A percentile compares a stretch with the other conserved stretches of the same genome.
These are phyloP conservation scores for Thymus quinquecostatus DNA, from an alignment of 257 asterid species.

Conservation along the genomic window DNA sequence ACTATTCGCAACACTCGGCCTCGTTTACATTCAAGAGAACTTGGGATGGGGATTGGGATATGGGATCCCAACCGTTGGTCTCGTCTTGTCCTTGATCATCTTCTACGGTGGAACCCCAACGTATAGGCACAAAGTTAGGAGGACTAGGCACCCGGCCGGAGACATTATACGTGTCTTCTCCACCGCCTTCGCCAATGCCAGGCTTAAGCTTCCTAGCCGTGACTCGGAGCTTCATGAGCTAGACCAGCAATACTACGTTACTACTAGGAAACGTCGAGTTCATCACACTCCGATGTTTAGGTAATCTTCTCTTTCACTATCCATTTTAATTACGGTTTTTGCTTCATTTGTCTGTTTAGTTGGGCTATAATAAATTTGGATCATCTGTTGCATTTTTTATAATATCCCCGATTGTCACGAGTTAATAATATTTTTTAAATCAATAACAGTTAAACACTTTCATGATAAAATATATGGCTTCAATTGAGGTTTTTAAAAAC, in stretches of 20 bases:
- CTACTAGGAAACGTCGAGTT: conserved; percentile 61
- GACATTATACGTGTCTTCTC: conserved; percentile 56
- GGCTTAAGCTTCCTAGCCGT: conserved; percentile 42
- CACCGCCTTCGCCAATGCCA: conserved; percentile 57
- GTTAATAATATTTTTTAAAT: too few relatives aligned
- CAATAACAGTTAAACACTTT: too few relatives aligned
- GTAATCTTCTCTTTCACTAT: conserved; percentile 32
- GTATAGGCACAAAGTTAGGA: conserved; percentile 74
- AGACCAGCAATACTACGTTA: conserved; percentile 53
- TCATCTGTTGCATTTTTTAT: too few relatives aligned
- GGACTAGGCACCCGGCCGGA: conserved; percentile 58
- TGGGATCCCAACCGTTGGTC: conserved; percentile 77
- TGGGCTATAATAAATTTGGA: too few relatives aligned
- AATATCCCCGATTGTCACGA: too few relatives aligned
- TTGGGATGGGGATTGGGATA: conserved; percentile 86
- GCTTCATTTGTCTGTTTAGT: too few relatives aligned
- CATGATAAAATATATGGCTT: too few relatives aligned
- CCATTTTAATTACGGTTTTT: not conserved
- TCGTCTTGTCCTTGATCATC: conserved; percentile 53
- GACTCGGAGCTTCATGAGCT: conserved; percentile 66
- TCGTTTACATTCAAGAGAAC: conserved; percentile 84
- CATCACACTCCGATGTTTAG: conserved; percentile 65
- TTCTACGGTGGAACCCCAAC: conserved; percentile 71
- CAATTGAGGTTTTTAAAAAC: too few relatives aligned
- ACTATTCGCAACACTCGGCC: conserved; percentile 69